Evolutionary conservation across 169 alveolate genomes (phyloP), one percentile per base, ranked within the genome.

Genomic region (Plasmodium fragile): DNA sequence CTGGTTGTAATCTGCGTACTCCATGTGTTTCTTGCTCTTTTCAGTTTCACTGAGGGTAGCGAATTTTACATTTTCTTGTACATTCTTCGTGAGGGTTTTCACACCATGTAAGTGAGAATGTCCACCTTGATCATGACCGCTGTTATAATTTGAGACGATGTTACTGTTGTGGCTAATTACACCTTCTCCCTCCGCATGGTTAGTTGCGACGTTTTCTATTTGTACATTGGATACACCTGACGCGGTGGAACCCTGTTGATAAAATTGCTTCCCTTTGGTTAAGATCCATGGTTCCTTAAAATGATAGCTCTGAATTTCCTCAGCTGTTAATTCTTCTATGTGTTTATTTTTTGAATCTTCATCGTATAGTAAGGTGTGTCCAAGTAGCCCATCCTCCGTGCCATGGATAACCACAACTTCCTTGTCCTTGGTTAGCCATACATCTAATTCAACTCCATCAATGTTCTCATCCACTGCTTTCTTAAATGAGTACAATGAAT

Each of bases 371-470:
- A 89, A 65, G 4, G 94, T 89, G 36, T 89, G 41, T 28, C 90
- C 89, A 0, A 89, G 45, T 28, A 41, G 22, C 13, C 90, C 90
- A 79, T 89, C 94, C 10, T 89, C 82, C 28, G 94, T 78, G 3
- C 97, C 97, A 83, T 96, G 97, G n/a, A 95, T 71, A 16, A 96
- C 96, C 16, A 95, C 83, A 8, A 96, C 70, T 83, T 96, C 94
- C 55, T 92, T 89, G 22, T 92, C 92, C 30, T 93, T 91, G 4
- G 97, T 91, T 8, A 96, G 89, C 91, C 95, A 96, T 0, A 95
- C 96, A 55, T 96, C 97, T 13, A 96, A 77, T 81, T 96, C 97
- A 10, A 96, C 34, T 11, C 97, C 97, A 25, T 96, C 95, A 16
- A 92, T 93, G 13, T 95, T 94, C 0, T 70, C 16, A 30, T 94